These are phyloP conservation scores for Lachnellula cervina DNA, from an alignment of 2,329 filamentous ascomycete genomes.

Conservation along the genomic window DNA sequence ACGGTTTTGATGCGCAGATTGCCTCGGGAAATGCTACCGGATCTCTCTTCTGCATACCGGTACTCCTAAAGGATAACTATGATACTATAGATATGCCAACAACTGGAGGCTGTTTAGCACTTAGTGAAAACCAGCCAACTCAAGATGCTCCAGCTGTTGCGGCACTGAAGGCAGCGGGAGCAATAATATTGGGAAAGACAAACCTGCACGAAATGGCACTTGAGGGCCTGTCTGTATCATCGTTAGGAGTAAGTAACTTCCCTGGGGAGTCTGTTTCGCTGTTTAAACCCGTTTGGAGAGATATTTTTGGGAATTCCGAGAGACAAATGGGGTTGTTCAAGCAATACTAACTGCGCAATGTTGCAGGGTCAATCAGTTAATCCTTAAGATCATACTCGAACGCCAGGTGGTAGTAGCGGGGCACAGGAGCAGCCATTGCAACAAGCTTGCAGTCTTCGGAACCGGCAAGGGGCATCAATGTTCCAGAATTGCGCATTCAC, in stretches of 20 bases:
- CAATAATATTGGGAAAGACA: slow-evolving; percentile 71
- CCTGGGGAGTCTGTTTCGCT: too few species aligned
- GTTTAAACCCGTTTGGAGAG: too few species aligned
- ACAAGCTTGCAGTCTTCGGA: slow-evolving; percentile 51
- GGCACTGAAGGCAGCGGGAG: slow-evolving; percentile 65
- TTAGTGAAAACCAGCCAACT: slow-evolving; percentile 42
- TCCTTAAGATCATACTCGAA: slow-evolving; percentile 61
- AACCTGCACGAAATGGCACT: slow-evolving; percentile 79
- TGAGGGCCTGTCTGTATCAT: slow-evolving; percentile 59
- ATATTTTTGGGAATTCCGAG: too few species aligned
- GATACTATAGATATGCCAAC: slow-evolving; percentile 42
- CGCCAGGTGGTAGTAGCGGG: slow-evolving; percentile 60
- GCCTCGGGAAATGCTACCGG: slow-evolving; percentile 45
- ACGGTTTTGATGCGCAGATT: slow-evolving; percentile 43
- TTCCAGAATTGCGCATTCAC: background rate
- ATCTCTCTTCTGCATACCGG: slow-evolving; percentile 55
- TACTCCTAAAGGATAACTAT: slow-evolving; percentile 58
- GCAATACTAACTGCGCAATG: too few species aligned
- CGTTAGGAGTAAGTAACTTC: slow-evolving; percentile 40
- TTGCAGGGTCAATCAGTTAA: slow-evolving; percentile 52
- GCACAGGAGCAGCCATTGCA: slow-evolving; percentile 55
- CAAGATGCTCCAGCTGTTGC: slow-evolving; percentile 46
- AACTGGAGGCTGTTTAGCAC: slow-evolving; percentile 48
- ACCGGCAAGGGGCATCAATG: slow-evolving; percentile 36
- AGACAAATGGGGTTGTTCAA: too few species aligned